phyloP scores from a whole-genome alignment of 129 eudicot genomes.

The Ambrosia trifida region DNA sequence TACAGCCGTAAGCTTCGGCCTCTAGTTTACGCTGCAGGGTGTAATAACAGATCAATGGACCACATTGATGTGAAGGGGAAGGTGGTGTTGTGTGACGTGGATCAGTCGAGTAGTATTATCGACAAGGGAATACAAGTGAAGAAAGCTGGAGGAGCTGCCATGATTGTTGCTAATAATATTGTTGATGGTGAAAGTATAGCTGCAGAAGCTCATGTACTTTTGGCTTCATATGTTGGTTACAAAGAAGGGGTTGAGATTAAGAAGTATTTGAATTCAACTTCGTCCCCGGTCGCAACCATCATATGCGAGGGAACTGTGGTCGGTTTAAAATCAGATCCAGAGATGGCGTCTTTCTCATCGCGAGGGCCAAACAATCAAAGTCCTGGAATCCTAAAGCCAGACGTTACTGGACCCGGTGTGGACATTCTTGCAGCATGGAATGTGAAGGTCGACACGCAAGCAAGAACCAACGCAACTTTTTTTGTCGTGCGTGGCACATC shows the following conservation, averaged over 20 bases:
- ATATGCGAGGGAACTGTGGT: conserved; percentile 41
- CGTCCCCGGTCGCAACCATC: conserved; percentile 48
- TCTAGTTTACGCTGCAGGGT: conserved; percentile 47
- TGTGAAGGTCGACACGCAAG: conserved; percentile 27
- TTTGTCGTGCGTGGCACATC: conserved; percentile 53
- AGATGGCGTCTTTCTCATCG: conserved; percentile 51
- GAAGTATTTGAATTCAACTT: conserved; percentile 44
- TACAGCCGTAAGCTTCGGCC: conserved; percentile 35
- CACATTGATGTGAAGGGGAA: conserved; percentile 27
- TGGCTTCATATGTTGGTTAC: conserved; percentile 46
- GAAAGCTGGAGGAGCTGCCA: conserved; percentile 59
- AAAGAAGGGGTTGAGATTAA: conserved; percentile 33
- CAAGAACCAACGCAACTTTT: conserved; percentile 32
- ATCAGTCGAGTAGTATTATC: too few species aligned
- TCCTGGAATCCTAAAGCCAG: conserved; percentile 62
- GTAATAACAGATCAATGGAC: conserved; percentile 36
- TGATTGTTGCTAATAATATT: conserved; percentile 45
- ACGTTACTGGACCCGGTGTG: conserved; percentile 60
- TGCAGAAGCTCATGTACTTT: conserved; percentile 46
- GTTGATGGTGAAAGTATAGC: conserved; percentile 23
- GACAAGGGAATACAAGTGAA: conserved; percentile 43
- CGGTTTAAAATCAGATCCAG: conserved; percentile 37
- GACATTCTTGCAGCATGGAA: conserved; percentile 65
- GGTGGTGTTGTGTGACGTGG: conserved; percentile 20
- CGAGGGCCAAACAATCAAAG: conserved; percentile 54